Conservation (phyloP, 2,329 filamentous ascomycete genomes). For the Neocatenulostroma microsporum region DNA sequence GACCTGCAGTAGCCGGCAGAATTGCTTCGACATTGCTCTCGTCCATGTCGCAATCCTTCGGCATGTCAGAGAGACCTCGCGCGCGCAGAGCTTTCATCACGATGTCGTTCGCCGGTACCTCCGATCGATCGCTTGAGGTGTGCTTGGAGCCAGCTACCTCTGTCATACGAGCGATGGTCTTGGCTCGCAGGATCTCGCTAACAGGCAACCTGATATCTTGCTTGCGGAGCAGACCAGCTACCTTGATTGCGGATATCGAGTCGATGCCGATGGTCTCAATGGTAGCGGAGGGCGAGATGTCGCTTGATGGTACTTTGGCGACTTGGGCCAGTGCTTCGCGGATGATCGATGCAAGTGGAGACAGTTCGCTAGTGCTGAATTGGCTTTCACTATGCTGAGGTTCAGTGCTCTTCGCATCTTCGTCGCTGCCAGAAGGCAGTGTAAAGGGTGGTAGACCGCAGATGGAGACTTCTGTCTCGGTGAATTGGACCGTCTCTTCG, state of each 20-base stretch:
- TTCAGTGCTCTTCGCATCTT: background rate
- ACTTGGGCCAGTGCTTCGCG: conserved; percentile 45
- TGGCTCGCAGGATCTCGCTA: conserved; percentile 60
- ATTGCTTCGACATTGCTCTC: conserved; percentile 45
- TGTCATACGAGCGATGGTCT: conserved; percentile 60
- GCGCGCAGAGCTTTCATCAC: conserved; percentile 12
- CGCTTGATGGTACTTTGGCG: conserved; percentile 50
- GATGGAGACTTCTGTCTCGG: conserved; percentile 49
- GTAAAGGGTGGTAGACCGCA: conserved; percentile 53
- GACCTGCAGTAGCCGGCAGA: conserved; percentile 66
- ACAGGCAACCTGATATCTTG: conserved; percentile 56
- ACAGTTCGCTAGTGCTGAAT: conserved; percentile 3
- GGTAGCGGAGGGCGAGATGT: conserved; percentile 55
- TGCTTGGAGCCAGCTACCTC: conserved; percentile 18
- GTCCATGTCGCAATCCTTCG: conserved; percentile 30
- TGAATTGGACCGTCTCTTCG: conserved; percentile 49
- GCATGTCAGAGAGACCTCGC: conserved; percentile 7
- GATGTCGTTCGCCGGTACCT: conserved; percentile 28
- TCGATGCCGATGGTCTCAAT: conserved; percentile 84
- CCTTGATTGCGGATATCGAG: conserved; percentile 85
- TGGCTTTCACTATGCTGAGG: background rate
- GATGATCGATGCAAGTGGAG: conserved; percentile 25
- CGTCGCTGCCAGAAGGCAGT: background rate
- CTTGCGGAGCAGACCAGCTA: conserved; percentile 61
- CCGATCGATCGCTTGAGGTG: conserved; percentile 9